Conservation (phyloP, 495 filamentous ascomycete genomes). For the Poronia punctata region DNA sequence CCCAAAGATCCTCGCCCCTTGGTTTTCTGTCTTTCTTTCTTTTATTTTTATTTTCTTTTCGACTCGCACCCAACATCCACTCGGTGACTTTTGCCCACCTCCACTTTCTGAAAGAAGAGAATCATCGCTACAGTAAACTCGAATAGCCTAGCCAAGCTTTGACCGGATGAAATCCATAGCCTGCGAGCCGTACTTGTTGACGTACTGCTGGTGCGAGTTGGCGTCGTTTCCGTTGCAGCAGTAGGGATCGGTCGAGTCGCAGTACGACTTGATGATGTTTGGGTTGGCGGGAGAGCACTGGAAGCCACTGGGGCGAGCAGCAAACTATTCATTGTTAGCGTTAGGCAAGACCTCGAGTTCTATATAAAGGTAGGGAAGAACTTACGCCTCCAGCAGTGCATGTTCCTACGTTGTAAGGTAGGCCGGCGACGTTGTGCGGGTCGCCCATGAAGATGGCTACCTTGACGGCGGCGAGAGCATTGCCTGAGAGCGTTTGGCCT, state of each 20-base stretch:
- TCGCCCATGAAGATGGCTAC: constrained; percentile 60
- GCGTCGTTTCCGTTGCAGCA: constrained; percentile 58
- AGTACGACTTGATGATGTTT: constrained; percentile 54
- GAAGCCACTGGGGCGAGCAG: constrained; percentile 49
- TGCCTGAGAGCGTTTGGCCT: constrained; percentile 43
- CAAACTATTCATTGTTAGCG: constrained; percentile 46
- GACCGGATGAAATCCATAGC: constrained; percentile 32
- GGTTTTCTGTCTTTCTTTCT: too few relatives aligned
- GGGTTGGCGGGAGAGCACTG: constrained; percentile 43
- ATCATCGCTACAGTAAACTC: background rate
- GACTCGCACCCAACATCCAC: too few relatives aligned
- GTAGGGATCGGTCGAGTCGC: constrained; percentile 56
- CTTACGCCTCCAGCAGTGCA: constrained; percentile 52
- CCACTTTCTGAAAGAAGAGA: too few relatives aligned
- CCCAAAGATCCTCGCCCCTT: too few relatives aligned
- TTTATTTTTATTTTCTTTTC: too few relatives aligned
- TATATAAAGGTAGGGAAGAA: constrained; percentile 23
- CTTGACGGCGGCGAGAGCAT: constrained; percentile 44
- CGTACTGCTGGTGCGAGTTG: constrained; percentile 54
- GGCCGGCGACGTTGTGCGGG: constrained; percentile 45
- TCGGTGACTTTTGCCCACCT: too few relatives aligned
- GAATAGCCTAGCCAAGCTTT: constrained; percentile 10
- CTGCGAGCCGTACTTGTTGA: constrained; percentile 37
- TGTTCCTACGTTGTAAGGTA: constrained; percentile 56
- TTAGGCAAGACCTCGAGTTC: too few relatives aligned